Base-by-base conservation (phyloP, 1,284 basidiomycete genomes). In the Stygiomarasmius scandens region DNA sequence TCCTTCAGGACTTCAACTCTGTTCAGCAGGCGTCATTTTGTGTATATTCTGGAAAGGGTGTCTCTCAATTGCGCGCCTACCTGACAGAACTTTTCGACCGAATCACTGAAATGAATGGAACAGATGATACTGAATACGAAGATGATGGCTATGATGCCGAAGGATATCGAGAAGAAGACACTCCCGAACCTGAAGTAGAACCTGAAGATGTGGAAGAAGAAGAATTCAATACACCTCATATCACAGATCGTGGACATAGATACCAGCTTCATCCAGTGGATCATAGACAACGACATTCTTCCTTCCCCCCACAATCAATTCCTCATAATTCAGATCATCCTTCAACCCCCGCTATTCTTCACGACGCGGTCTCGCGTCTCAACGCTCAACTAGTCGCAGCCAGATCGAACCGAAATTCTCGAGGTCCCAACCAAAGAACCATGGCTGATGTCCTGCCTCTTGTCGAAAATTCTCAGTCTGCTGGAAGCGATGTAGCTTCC, bases 11-110 rank as follows among this genome's bases (percentile, higher is more conserved):
- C 57, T 99, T 98, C 72, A 98, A 93, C 68, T 81, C 89, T 27
- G 90, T 89, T 54, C 97, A 99, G 71, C 87, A 94, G 50, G 80
- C 86, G n/a, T 87, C 93, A 2, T 99, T 99, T 70, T 99, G 97
- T 71, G 97, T 99, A 11, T 99, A 95, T 74, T 96, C 95, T 3
- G 95, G 95, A 38, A 90, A 90, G 63, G 95, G 96, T 4, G 92
- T 99, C 1, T 77, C 83, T 20, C 88, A 95, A 55, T 81, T 99
- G 29, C 84, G 96, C 41, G 78, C 85, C 23, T 96, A 88, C 69
- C 76, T 98, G 41, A 86, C 81, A 10, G 87, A 87, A 59, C 71
- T 88, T 16, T 90, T 87, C 67, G 86, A 86, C 63, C 82, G 83
- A 60, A 87, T 91, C 65, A 88, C 84, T 5, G 87, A 89, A 64